Evolutionary conservation across 2,329 filamentous ascomycete species (phyloP).

Genomic region (Pseudogymnoascus sp.): DNA sequence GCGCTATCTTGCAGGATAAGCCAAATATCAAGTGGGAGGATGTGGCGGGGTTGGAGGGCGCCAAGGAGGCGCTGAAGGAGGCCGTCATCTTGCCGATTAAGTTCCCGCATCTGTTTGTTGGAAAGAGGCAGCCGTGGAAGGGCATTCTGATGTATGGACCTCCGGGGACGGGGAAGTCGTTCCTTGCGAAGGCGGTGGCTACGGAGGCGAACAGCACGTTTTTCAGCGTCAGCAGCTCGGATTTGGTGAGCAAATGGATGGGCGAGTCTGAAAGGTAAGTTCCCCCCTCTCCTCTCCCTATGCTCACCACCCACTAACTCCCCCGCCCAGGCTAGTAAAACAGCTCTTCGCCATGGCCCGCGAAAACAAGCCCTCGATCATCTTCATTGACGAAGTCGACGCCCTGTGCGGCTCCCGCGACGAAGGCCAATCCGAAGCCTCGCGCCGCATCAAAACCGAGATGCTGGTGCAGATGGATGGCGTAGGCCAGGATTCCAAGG

Average conservation of each 20-base stretch:
- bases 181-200: constrained; percentile 92
- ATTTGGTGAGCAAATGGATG: constrained; percentile 99
- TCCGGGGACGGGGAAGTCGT: constrained; percentile 95
- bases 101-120: constrained; percentile 92
- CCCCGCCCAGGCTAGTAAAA: constrained; percentile 60
- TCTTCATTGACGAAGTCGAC: constrained; percentile 98
- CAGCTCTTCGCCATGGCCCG: constrained; percentile 96
- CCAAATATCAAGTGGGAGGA: constrained; percentile 98
- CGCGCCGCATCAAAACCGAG: constrained; percentile 95
- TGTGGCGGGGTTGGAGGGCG: constrained; percentile 85
- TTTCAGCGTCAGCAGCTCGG: constrained; percentile 95
- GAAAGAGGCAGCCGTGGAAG: constrained; percentile 97
- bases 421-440: constrained; percentile 96
- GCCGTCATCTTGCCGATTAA: constrained; percentile 97
- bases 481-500: constrained; percentile 90
- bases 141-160: constrained; percentile 94
- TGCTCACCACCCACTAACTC: too few species aligned
- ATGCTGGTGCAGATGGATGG: constrained; percentile 99
- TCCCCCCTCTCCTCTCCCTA: constrained; percentile 11
- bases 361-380: constrained; percentile 96
- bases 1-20: constrained; percentile 89
- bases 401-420: constrained; percentile 86
- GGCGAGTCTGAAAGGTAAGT: constrained; percentile 93
- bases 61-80: constrained; percentile 96
- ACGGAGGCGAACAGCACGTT: constrained; percentile 99